Evolutionary conservation across 2,329 filamentous ascomycete species (phyloP), one percentile per base, ranked within the genome.

Genomic region (Hypomyces perniciosus): DNA sequence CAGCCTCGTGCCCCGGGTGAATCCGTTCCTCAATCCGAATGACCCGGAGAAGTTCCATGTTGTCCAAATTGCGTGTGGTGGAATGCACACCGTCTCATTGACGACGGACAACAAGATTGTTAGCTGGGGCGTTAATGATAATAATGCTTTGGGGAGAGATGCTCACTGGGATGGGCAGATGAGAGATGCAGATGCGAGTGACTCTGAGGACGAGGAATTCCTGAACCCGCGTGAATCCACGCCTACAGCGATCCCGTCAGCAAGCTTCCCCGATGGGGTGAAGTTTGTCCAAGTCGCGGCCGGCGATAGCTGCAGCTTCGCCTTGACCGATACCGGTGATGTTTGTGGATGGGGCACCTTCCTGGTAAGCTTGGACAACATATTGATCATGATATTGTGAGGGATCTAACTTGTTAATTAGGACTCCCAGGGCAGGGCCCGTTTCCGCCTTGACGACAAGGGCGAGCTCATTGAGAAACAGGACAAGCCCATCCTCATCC

Each of bases 331-430:
- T 13, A 78, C 82, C 48, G 86, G 86, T 10, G 70, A 77, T 38
- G 81, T 90, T 28, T 90, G 86, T 62, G 86, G 85, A 53, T 90
- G 87, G 85, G 86, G 87, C 27, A 86, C 84, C 5, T 90, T 90
- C 71, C 72, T 83, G 58, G 78, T 81, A 72, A 65, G 75, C 68
- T 34, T 8, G 37, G 26, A 30, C 12, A 40, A 50, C n/a, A 8
- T 13, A 31, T 31, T 43, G 51, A 61, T 5, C 43, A 31, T n/a
- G n/a, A n/a, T n/a, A n/a, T n/a, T n/a, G n/a, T n/a, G n/a, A n/a
- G n/a, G n/a, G n/a, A n/a, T n/a, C n/a, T 27, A 31, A 13, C 26
- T 38, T 39, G 35, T 30, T 9, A 26, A 8, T 20, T 8, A 62
- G 62, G 48, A 60, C 10, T 27, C 48, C 50, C 60, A 77, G n/a